Evolutionary conservation across 371 early-diverging fungal species (phyloP).

Genomic region (Syncephalastrum sp.): DNA sequence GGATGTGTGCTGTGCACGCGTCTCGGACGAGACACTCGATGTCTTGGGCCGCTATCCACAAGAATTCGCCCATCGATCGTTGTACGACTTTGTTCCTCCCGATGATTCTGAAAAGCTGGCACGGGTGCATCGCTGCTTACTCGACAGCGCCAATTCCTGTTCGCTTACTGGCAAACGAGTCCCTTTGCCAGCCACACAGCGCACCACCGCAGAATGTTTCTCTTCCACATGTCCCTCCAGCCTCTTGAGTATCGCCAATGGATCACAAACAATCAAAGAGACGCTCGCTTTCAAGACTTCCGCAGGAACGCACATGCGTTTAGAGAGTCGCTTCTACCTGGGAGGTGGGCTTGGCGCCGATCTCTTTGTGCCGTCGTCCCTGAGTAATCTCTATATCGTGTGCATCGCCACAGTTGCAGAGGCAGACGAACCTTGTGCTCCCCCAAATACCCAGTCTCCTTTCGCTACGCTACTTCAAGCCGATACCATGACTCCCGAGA

Average conservation of each 20-base stretch:
- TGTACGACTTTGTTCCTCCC: conserved; percentile 51
- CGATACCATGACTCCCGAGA: no score
- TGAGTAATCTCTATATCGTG: conserved; percentile 20
- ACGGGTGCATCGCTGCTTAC: conserved; percentile 39
- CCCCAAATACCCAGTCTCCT: no score
- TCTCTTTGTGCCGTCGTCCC: conserved; percentile 22
- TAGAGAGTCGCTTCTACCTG: conserved; percentile 48
- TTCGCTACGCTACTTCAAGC: no score
- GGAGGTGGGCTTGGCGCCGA: conserved; percentile 65
- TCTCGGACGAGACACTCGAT: conserved; percentile 52
- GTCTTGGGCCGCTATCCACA: conserved; percentile 60
- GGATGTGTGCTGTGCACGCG: conserved; percentile 57
- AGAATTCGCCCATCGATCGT: conserved; percentile 56
- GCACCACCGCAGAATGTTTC: conserved; percentile 44
- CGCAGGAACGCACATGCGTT: conserved; percentile 40
- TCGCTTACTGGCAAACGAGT: conserved; percentile 16
- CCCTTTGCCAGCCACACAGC: conserved; percentile 39
- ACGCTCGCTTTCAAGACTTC: conserved; percentile 44
- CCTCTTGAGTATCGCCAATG: conserved; percentile 29
- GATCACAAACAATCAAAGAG: conserved; percentile 27
- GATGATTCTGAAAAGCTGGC: conserved; percentile 49
- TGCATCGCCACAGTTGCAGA: conserved; percentile 4
- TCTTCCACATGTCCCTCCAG: conserved; percentile 28
- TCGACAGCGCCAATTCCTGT: conserved; percentile 37
- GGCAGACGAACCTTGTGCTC: no score